These are phyloP conservation scores for Apiotrichum veenhuisii DNA, from an alignment of 1,284 basidiomycete species.

Conservation along the genomic window DNA sequence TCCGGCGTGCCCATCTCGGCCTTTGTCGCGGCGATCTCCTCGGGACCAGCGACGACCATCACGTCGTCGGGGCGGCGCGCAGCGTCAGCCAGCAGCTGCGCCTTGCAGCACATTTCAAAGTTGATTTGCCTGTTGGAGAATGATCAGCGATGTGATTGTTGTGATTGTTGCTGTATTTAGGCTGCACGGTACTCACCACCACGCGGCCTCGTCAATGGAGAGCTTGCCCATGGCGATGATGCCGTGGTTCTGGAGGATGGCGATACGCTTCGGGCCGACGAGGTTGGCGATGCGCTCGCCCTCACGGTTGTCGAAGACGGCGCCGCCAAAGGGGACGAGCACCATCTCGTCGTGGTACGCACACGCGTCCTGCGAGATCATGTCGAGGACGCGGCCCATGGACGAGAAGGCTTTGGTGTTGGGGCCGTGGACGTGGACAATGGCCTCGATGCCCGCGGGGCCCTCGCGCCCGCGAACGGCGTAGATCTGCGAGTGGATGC, in stretches of 20 bases:
- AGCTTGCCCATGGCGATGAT: slow-evolving; percentile 32
- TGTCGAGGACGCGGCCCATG: slow-evolving; percentile 35
- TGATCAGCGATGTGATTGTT: slow-evolving; percentile 2
- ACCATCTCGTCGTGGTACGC: slow-evolving; percentile 36
- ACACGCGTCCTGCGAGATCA: slow-evolving; percentile 45
- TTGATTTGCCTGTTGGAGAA: slow-evolving; percentile 32
- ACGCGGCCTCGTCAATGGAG: slow-evolving; percentile 43
- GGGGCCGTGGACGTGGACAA: slow-evolving; percentile 45
- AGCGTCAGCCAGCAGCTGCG: slow-evolving; percentile 40
- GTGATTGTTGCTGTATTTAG: not conserved
- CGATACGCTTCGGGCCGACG: slow-evolving; percentile 28
- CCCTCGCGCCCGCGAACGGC: slow-evolving; percentile 29
- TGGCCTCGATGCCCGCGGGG: slow-evolving; percentile 30
- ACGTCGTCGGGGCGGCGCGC: slow-evolving; percentile 30
- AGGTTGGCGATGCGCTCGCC: slow-evolving; percentile 36
- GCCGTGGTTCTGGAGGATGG: slow-evolving; percentile 44
- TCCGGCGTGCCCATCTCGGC: slow-evolving; percentile 39
- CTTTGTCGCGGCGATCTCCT: slow-evolving; percentile 35
- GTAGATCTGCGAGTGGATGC: slow-evolving; percentile 42
- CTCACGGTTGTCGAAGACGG: slow-evolving; percentile 39
- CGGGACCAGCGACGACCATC: slow-evolving; percentile 28
- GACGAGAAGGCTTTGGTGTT: slow-evolving; percentile 38
- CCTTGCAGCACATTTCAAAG: slow-evolving; percentile 42
- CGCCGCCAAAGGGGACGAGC: slow-evolving; percentile 42
- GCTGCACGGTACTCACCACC: slow-evolving; percentile 34